Evolutionary conservation across 2,329 filamentous ascomycete species (phyloP).

Genomic region (Colletotrichum spinosum): DNA sequence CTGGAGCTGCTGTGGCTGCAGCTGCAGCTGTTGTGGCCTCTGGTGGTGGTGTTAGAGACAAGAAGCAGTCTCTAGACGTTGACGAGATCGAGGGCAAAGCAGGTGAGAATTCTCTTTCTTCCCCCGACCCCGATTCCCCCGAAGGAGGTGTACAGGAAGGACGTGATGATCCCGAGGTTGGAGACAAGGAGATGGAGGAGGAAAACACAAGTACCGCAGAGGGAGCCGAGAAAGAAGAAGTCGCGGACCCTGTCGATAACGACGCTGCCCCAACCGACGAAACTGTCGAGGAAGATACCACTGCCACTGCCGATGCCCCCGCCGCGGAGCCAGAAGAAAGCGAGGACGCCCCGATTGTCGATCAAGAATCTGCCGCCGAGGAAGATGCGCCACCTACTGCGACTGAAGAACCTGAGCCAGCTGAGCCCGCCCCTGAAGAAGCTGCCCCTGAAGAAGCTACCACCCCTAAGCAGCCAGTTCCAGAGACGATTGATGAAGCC

Average conservation of each 20-base stretch:
- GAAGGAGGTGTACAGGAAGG: constrained; percentile 38
- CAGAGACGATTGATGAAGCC: background rate
- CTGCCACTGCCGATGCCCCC: constrained; percentile 13
- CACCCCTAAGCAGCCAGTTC: background rate
- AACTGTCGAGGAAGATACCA: constrained; percentile 15
- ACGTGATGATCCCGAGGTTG: constrained; percentile 17
- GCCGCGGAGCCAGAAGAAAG: background rate
- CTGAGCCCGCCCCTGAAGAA: constrained; percentile 30
- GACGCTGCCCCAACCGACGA: background rate
- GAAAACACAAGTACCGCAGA: constrained; percentile 37
- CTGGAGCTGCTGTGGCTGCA: constrained; percentile 1
- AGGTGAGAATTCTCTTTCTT: constrained; percentile 47
- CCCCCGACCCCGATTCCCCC: constrained; percentile 43
- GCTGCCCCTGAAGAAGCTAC: constrained; percentile 9
- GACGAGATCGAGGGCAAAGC: constrained; percentile 40
- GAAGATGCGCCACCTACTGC: background rate
- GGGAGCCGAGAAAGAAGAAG: constrained; percentile 23
- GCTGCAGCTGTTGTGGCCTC: constrained; percentile 1
- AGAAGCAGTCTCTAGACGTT: constrained; percentile 23
- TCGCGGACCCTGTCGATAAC: constrained; percentile 5
- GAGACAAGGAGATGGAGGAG: constrained; percentile 12
- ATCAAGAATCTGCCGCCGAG: constrained; percentile 1
- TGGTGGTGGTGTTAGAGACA: background rate
- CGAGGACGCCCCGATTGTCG: constrained; percentile 2
- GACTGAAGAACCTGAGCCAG: constrained; percentile 27